Base-by-base conservation (phyloP, 495 filamentous ascomycete genomes). In the Aspergillus leporis region DNA sequence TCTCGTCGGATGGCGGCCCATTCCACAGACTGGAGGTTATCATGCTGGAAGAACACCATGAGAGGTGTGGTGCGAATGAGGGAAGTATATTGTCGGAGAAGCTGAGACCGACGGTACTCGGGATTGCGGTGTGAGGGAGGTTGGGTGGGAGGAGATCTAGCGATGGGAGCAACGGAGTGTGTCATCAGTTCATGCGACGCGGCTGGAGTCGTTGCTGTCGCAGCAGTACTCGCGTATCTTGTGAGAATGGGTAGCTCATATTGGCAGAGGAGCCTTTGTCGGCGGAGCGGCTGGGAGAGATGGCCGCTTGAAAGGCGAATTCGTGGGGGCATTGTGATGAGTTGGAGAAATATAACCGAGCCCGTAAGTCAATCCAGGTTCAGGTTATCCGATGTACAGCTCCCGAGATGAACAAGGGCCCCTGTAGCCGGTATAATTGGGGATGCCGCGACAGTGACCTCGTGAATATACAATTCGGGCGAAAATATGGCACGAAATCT, bases 11-110 rank as follows among this genome's bases (percentile, higher is more conserved):
- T 84, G 13, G 87, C 86, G 30, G 85, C 80, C 93, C 92, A 97
- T 83, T 98, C 94, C 41, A 80, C 78, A 5, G 92, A 85, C 53
- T 87, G 89, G 52, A 98, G 78, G 73, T 97, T 98, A 82, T 93
- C 96, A 82, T 98, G 94, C 75, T 98, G 93, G 81, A 98, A 93
- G 66, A 98, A 78, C 58, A 98, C 83, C 67, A 96, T 87, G 23
- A 98, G 75, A 47, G 94, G 92, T 18, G 90, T 87, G 38, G 92
- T 92, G 45, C 90, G 91, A 60, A 98, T 85, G 59, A 97, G 81
- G 8, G 95, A 95, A 58, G 93, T 93, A 78, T 98, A 98, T 72
- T 89, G 84, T 50, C 94, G 87, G 62, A 95, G 88, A 46, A 98
- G 87, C 72, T 98, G 93, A n/a, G 93, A 87, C 78, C 97, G 96